Conservation (phyloP, 2,329 filamentous ascomycete genomes). For the Fusarium stilboides region DNA sequence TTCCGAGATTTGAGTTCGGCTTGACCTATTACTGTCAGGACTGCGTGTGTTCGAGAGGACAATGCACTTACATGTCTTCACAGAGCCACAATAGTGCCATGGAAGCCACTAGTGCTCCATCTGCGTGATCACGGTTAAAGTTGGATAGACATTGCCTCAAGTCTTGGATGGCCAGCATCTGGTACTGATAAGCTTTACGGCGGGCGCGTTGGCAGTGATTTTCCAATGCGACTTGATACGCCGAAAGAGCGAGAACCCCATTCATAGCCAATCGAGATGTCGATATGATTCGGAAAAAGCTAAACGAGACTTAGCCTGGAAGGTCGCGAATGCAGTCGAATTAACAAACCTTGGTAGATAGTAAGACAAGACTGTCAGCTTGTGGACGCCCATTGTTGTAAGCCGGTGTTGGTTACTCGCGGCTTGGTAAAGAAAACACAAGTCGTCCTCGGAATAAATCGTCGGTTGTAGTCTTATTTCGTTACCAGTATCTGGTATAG, state of each 20-base stretch:
- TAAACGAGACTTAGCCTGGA: not conserved
- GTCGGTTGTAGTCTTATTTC: slow-evolving; percentile 30
- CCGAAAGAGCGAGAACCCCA: slow-evolving; percentile 27
- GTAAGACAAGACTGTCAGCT: slow-evolving; percentile 28
- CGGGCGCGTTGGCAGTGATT: slow-evolving; percentile 29
- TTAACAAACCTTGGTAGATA: slow-evolving; percentile 29
- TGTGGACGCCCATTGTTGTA: slow-evolving; percentile 25
- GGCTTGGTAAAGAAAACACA: slow-evolving; percentile 35
- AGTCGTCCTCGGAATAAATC: slow-evolving; percentile 33
- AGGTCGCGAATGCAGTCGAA: not conserved
- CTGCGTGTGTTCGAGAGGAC: too few species aligned
- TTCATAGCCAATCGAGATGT: slow-evolving; percentile 34
- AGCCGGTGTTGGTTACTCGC: slow-evolving; percentile 31
- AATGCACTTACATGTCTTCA: slow-evolving; percentile 26
- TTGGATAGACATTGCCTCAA: slow-evolving; percentile 17
- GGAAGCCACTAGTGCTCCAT: slow-evolving; percentile 29
- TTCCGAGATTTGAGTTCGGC: slow-evolving; percentile 25
- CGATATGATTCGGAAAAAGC: slow-evolving; percentile 28
- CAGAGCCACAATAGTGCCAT: slow-evolving; percentile 31
- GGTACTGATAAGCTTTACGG: slow-evolving; percentile 34
- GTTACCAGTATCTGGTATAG: slow-evolving; percentile 23
- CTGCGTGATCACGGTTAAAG: slow-evolving; percentile 24
- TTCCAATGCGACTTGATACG: slow-evolving; percentile 31
- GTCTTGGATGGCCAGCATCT: slow-evolving; percentile 35
- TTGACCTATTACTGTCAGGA: slow-evolving; percentile 17